Evolutionary conservation across 345 rosid genomes (phyloP).

Genomic region (Durio zibethinus): DNA sequence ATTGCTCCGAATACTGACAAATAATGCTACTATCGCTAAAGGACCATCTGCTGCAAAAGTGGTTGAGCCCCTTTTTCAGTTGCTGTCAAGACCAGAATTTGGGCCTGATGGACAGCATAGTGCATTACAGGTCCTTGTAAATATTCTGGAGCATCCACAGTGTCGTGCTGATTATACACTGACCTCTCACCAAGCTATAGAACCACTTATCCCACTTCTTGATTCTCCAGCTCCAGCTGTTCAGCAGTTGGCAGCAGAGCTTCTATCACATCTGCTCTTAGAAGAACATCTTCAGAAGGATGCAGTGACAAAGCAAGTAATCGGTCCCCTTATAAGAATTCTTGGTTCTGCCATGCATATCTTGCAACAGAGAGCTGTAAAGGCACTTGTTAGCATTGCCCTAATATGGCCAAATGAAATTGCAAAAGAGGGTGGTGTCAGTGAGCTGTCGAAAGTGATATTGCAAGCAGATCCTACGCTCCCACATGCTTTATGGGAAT

Average conservation of each 20-base stretch:
- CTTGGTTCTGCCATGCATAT: slow-evolving; percentile 86
- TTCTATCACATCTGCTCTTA: slow-evolving; percentile 78
- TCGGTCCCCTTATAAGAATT: slow-evolving; percentile 80
- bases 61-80: slow-evolving; percentile 80
- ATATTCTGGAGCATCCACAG: slow-evolving; percentile 91
- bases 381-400: slow-evolving; percentile 94
- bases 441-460: slow-evolving; percentile 86
- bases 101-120: slow-evolving; percentile 96
- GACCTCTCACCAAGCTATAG: slow-evolving; percentile 80
- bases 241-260: slow-evolving; percentile 98
- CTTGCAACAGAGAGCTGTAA: slow-evolving; percentile 96
- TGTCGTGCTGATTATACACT: slow-evolving; percentile 85
- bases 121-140: slow-evolving; percentile 89
- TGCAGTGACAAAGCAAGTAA: slow-evolving; percentile 69
- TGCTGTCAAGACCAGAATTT: slow-evolving; percentile 76
- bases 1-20: slow-evolving; percentile 89
- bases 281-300: slow-evolving; percentile 95
- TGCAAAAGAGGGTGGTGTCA: slow-evolving; percentile 94
- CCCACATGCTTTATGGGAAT: slow-evolving; percentile 92
- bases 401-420: slow-evolving; percentile 89
- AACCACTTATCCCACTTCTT: slow-evolving; percentile 89
- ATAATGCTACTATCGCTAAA: slow-evolving; percentile 92
- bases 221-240: slow-evolving; percentile 93
- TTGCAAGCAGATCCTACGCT: slow-evolving; percentile 94
- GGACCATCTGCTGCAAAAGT: slow-evolving; percentile 92